Conservation (phyloP, 2,329 filamentous ascomycete species). For the Paraconiothyrium brasiliense region DNA sequence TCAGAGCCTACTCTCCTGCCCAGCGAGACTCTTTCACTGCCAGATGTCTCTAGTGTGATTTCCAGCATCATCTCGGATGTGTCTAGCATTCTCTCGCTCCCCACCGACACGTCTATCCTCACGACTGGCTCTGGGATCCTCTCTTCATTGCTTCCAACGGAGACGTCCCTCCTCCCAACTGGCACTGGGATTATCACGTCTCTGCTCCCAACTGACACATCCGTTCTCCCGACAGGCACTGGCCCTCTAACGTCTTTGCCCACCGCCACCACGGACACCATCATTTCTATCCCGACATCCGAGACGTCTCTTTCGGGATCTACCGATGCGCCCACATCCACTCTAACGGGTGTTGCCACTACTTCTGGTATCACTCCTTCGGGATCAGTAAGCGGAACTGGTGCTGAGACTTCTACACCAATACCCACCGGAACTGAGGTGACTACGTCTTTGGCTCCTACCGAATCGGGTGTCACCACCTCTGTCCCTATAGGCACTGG, state of each 20-base stretch:
- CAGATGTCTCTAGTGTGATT: conserved; percentile 23
- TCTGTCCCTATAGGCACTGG: not conserved
- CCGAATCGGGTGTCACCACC: conserved; percentile 1
- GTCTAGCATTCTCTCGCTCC: conserved; percentile 17
- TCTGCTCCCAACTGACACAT: not conserved
- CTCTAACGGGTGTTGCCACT: not conserved
- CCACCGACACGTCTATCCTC: conserved; percentile 11
- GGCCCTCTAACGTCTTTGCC: not conserved
- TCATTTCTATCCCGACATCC: conserved; percentile 9
- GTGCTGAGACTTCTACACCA: conserved; percentile 19
- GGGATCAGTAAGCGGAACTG: conserved; percentile 14
- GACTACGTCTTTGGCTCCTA: conserved; percentile 18
- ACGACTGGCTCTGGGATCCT: conserved; percentile 2
- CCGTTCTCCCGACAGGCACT: not conserved
- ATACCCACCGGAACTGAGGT: conserved; percentile 18
- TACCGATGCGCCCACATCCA: conserved; percentile 2
- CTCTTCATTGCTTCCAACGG: not conserved
- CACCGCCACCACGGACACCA: not conserved
- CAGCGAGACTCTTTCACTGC: conserved; percentile 13
- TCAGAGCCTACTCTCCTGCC: conserved; percentile 4
- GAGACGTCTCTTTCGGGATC: not conserved
- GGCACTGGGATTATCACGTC: not conserved
- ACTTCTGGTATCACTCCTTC: conserved; percentile 20
- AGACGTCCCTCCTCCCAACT: not conserved
- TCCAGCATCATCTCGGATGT: conserved; percentile 22